A percentile compares a stretch with the other conserved stretches of the same genome.
These are phyloP conservation scores for Bryoerythrophyllum caledonicum DNA, from an alignment of 225 moss, liverwort and hornwort species.

Conservation along the genomic window DNA sequence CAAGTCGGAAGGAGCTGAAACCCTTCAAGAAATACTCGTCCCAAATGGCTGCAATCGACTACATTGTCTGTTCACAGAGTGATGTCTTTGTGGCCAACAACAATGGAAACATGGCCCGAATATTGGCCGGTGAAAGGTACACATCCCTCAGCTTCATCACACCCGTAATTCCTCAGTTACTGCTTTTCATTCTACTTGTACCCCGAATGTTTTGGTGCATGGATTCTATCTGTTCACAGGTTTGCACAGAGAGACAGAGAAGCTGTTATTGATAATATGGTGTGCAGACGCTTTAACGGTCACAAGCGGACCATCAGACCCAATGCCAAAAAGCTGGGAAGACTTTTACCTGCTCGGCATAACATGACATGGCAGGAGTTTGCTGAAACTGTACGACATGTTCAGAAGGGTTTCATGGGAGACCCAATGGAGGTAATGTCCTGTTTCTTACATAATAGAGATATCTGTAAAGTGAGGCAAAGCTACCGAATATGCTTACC, in stretches of 20 bases:
- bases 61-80: conserved; percentile 94
- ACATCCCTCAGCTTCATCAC: not conserved
- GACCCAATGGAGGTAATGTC: conserved; percentile 77
- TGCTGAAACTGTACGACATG: conserved; percentile 59
- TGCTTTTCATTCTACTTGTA: not conserved
- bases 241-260: not conserved
- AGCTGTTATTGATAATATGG: conserved; percentile 19
- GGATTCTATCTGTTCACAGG: not conserved
- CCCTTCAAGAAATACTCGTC: conserved; percentile 73
- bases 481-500: too few species aligned
- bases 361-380: conserved; percentile 78
- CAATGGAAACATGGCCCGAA: conserved; percentile 96
- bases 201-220: not conserved
- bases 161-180: not conserved
- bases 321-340: conserved; percentile 76
- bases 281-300: conserved; percentile 83
- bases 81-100: conserved; percentile 98
- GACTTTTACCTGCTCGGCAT: conserved; percentile 58
- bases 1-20: conserved; percentile 49
- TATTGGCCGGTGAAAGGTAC: conserved; percentile 95
- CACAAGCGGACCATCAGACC: conserved; percentile 97
- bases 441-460: not conserved
- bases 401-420: conserved; percentile 93
- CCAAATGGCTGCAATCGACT: conserved; percentile 98
- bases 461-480: too few species aligned